A percentile compares a stretch with the other conserved stretches of the same genome.
Conservation (phyloP, 352 stramenopile genomes). For the Pythium oligandrum region DNA sequence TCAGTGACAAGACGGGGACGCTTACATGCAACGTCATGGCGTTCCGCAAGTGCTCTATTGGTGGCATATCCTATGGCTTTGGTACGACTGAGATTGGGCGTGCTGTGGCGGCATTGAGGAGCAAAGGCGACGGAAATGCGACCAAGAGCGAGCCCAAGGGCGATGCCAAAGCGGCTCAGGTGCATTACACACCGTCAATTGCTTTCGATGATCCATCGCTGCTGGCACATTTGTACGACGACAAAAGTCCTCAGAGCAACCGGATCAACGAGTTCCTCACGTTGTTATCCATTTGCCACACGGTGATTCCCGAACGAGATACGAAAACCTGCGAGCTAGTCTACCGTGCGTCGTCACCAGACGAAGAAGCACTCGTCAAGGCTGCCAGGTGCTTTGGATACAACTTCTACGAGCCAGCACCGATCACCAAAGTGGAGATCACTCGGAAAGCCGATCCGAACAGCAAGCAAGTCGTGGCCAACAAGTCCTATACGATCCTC, state of each 20-base stretch:
- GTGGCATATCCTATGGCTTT: slow-evolving; percentile 78
- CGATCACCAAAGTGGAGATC: slow-evolving; percentile 46
- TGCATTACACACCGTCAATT: slow-evolving; percentile 45
- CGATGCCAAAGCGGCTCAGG: slow-evolving; percentile 26
- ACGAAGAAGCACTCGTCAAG: slow-evolving; percentile 65
- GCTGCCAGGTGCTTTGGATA: slow-evolving; percentile 59
- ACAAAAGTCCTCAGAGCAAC: slow-evolving; percentile 23
- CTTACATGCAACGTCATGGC: slow-evolving; percentile 98
- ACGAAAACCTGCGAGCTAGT: slow-evolving; percentile 37
- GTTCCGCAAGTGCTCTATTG: slow-evolving; percentile 90
- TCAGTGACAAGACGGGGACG: slow-evolving; percentile 98
- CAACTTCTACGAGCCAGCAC: slow-evolving; percentile 45
- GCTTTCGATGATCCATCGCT: slow-evolving; percentile 51
- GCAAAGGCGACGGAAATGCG: no score
- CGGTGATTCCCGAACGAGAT: slow-evolving; percentile 64
- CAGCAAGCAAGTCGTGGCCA: slow-evolving; percentile 7
- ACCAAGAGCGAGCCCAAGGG: no score
- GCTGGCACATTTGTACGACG: slow-evolving; percentile 28
- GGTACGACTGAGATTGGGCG: slow-evolving; percentile 90
- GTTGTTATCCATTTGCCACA: slow-evolving; percentile 56
- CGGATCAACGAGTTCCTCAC: slow-evolving; percentile 56
- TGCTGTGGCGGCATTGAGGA: slow-evolving; percentile 72
- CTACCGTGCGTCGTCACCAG: slow-evolving; percentile 53
- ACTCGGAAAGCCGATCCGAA: slow-evolving; percentile 28
- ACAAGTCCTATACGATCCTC: slow-evolving; percentile 46